Evolutionary conservation across 306 rosid species (phyloP).

Genomic region (Alnus rubra): DNA sequence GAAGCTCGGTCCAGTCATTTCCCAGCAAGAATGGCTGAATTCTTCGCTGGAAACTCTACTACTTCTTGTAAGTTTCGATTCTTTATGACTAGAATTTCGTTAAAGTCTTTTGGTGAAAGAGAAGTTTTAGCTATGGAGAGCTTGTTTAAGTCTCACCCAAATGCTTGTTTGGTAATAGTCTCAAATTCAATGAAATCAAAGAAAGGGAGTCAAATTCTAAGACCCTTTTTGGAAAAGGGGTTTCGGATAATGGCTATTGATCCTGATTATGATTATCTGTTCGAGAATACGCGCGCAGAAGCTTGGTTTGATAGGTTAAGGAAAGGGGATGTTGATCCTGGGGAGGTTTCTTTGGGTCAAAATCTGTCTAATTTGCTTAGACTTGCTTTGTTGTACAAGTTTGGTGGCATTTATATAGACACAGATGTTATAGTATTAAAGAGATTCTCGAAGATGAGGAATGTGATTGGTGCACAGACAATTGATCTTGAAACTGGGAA

Average conservation of each 20-base stretch:
- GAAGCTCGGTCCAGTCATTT: slow-evolving; percentile 31
- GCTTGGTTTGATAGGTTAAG: slow-evolving; percentile 55
- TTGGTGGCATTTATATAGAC: slow-evolving; percentile 77
- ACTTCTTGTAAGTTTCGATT: slow-evolving; percentile 55
- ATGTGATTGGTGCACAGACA: slow-evolving; percentile 86
- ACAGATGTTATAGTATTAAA: slow-evolving; percentile 65
- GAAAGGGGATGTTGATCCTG: slow-evolving; percentile 69
- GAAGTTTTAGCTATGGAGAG: slow-evolving; percentile 69
- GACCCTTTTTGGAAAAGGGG: slow-evolving; percentile 47
- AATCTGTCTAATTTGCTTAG: slow-evolving; percentile 87
- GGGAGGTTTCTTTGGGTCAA: slow-evolving; percentile 78
- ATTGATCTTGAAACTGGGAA: slow-evolving; percentile 54
- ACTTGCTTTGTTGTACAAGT: slow-evolving; percentile 68
- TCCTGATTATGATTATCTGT: slow-evolving; percentile 68
- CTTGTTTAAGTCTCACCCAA: slow-evolving; percentile 67
- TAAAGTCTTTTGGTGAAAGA: slow-evolving; percentile 54
- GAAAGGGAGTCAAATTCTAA: slow-evolving; percentile 47
- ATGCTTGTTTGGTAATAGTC: slow-evolving; percentile 72
- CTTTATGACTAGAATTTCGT: slow-evolving; percentile 94
- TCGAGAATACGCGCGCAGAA: slow-evolving; percentile 72
- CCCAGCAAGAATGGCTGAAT: slow-evolving; percentile 43
- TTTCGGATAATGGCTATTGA: slow-evolving; percentile 54
- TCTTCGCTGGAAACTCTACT: slow-evolving; percentile 39
- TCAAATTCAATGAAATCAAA: slow-evolving; percentile 70
- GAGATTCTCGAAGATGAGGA: slow-evolving; percentile 67